A percentile compares a stretch with the other conserved stretches of the same genome.
Evolutionary conservation across 2,329 filamentous ascomycete genomes (phyloP).

Genomic region (Microdochium paspali): DNA sequence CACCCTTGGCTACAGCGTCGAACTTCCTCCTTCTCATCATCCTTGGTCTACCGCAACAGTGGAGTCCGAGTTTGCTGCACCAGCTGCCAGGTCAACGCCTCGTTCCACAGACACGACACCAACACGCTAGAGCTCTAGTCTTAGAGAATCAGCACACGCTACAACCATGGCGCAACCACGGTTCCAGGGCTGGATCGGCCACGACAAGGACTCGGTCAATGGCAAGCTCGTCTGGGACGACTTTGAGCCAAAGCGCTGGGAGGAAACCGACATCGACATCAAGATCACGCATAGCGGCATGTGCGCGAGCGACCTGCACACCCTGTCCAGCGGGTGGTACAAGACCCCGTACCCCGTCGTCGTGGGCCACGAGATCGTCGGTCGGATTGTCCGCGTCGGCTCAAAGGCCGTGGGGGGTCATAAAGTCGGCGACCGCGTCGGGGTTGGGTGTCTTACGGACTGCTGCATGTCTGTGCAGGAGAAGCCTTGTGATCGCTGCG

Average conservation of each 20-base stretch:
- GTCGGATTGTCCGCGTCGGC: constrained; percentile 30
- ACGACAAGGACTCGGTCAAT: constrained; percentile 4
- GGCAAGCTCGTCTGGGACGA: constrained; percentile 12
- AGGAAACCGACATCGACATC: constrained; percentile 38
- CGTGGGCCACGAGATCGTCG: constrained; percentile 40
- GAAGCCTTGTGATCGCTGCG: constrained; percentile 12
- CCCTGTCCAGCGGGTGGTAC: constrained; percentile 24
- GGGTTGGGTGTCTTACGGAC: constrained; percentile 35
- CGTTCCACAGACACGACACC: too few species aligned
- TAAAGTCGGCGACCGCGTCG: constrained; percentile 41
- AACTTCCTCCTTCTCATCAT: too few species aligned
- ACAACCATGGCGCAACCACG: not conserved
- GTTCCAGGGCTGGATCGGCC: constrained; percentile 9
- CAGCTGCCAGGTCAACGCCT: too few species aligned
- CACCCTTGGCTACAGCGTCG: too few species aligned
- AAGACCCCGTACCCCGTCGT: constrained; percentile 17
- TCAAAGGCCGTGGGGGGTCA: constrained; percentile 21
- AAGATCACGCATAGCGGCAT: constrained; percentile 37
- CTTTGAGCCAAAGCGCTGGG: constrained; percentile 33
- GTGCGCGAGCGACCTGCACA: constrained; percentile 34
- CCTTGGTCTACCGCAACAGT: too few species aligned
- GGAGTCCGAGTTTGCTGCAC: too few species aligned
- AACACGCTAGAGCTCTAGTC: too few species aligned
- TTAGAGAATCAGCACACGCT: too few species aligned
- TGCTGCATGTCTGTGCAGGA: constrained; percentile 26